Evolutionary conservation across 345 rosid species (phyloP).

Genomic region (Linum tenue): DNA sequence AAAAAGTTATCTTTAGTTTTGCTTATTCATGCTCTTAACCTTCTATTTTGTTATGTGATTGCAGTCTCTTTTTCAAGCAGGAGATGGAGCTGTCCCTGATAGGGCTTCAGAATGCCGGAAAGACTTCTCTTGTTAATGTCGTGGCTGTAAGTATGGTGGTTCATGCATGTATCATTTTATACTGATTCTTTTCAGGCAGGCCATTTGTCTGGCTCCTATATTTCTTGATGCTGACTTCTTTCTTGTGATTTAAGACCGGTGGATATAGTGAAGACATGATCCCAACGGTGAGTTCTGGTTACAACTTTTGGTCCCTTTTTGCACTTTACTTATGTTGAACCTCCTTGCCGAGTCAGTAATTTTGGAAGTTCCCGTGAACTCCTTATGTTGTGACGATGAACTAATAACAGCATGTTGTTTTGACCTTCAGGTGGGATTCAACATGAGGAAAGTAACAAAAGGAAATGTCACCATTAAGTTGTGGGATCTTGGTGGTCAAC

Average conservation of each 20-base stretch:
- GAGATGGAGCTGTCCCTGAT: slow-evolving; percentile 96
- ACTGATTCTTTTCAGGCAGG: not conserved
- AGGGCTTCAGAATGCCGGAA: slow-evolving; percentile 97
- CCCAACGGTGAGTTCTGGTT: slow-evolving; percentile 57
- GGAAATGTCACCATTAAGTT: slow-evolving; percentile 97
- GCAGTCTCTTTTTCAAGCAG: slow-evolving; percentile 83
- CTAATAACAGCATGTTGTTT: too few relatives aligned
- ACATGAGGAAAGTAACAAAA: slow-evolving; percentile 94
- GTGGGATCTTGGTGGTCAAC: slow-evolving; percentile 99
- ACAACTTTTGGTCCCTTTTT: slow-evolving; percentile 10
- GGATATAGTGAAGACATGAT: slow-evolving; percentile 98
- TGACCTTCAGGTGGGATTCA: slow-evolving; percentile 62
- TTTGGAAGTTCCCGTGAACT: too few relatives aligned
- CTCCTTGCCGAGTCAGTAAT: not conserved
- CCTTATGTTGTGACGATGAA: not conserved
- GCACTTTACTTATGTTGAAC: not conserved
- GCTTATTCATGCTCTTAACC: not conserved
- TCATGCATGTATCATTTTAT: not conserved
- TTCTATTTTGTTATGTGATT: not conserved
- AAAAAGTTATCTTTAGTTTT: not conserved
- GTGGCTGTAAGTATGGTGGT: slow-evolving; percentile 61
- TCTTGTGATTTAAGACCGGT: slow-evolving; percentile 53
- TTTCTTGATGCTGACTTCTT: slow-evolving; percentile 15
- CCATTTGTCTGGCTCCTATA: not conserved
- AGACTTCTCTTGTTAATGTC: slow-evolving; percentile 90